A percentile compares a stretch with the other conserved stretches of the same genome.
phyloP scores from a whole-genome alignment of 192 early-diverging fungal genomes.

The Jimgerdemannia flammicorona region DNA sequence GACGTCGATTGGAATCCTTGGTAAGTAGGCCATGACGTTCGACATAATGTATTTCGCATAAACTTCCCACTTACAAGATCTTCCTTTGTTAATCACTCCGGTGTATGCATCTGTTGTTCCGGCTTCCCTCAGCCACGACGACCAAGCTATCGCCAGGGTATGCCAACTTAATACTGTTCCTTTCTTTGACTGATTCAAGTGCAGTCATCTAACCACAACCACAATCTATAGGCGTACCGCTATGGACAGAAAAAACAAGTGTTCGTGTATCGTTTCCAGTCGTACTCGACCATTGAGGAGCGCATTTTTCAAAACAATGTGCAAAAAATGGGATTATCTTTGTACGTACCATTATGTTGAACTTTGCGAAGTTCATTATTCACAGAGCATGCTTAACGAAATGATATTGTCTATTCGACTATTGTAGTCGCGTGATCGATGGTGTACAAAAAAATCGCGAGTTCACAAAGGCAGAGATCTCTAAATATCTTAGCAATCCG shows the following conservation, averaged over 20 bases:
- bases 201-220: neutral
- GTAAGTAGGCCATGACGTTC: neutral
- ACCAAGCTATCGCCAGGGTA: constrained; percentile 70
- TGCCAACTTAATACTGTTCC: neutral
- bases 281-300: constrained; percentile 56
- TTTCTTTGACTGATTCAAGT: neutral
- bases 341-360: constrained; percentile 10
- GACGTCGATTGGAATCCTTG: constrained; percentile 83
- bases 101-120: no score
- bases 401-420: no score
- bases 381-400: no score
- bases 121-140: constrained; percentile 37
- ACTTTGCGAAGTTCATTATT: no score
- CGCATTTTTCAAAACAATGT: constrained; percentile 62
- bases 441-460: neutral
- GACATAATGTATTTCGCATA: no score
- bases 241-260: constrained; percentile 70
- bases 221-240: constrained; percentile 40
- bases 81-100: no score
- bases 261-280: constrained; percentile 63
- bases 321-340: constrained; percentile 68
- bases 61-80: no score
- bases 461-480: neutral
- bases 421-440: neutral
- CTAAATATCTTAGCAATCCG: neutral